These are phyloP conservation scores for Canavalia ensiformis DNA, from an alignment of 306 rosid genomes.

Conservation along the genomic window DNA sequence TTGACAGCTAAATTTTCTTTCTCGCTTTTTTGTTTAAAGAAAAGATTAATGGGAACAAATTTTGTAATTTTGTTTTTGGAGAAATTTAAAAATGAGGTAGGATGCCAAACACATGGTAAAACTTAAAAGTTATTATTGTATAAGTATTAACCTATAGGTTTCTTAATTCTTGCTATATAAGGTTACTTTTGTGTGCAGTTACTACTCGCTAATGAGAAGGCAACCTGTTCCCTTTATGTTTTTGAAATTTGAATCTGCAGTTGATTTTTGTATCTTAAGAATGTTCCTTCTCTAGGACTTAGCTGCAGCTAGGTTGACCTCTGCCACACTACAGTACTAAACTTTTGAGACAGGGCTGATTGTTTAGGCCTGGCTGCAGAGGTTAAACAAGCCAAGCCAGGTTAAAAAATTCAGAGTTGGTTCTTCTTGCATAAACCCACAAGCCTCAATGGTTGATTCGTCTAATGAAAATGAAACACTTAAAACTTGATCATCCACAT, in stretches of 20 bases:
- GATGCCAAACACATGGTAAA: neutral
- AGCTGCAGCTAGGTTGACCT: neutral
- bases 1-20: neutral
- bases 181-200: neutral
- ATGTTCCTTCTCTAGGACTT: slow-evolving; percentile 7
- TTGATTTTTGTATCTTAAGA: slow-evolving; percentile 18
- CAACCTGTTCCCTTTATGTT: neutral
- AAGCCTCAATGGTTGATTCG: too few species aligned
- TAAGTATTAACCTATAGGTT: neutral
- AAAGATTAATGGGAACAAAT: neutral
- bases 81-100: neutral
- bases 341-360: neutral
- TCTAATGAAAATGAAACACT: too few species aligned
- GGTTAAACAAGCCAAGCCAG: too few species aligned
- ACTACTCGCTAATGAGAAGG: slow-evolving; percentile 9
- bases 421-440: too few species aligned
- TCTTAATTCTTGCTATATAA: neutral
- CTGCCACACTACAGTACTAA: too few species aligned
- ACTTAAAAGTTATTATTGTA: neutral
- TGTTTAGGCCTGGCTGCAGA: neutral
- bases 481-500: too few species aligned
- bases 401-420: too few species aligned
- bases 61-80: neutral
- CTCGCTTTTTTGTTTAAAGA: too few species aligned
- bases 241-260: slow-evolving; percentile 32